Evolutionary conservation across 768 basidiomycete species (phyloP), one percentile per base, ranked within the genome.

Genomic region (Phylloporus arenicola): DNA sequence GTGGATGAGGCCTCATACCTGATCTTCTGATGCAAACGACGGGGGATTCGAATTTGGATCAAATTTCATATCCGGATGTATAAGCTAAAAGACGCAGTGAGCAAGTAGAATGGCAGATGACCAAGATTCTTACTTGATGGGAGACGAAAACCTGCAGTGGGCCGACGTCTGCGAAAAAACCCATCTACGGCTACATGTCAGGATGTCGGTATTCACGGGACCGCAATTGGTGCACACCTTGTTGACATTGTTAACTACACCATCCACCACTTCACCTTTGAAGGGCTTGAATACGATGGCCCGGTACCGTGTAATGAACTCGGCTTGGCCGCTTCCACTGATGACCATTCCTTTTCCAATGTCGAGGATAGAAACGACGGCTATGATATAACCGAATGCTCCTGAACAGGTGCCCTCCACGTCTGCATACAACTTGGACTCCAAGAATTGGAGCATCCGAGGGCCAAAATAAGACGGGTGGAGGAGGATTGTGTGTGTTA

Each of bases 221-320:
- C 4, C 10, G 27, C 12, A 30, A 6, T 49, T 13, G 16, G 43
- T 20, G 12, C 17, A 30, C 58, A 92, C 95, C 80, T 96, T 96
- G 68, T 85, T 94, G 31, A 99, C 96, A 53, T 90, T 93, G 61
- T 86, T 87, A 16, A 99, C 95, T 3, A 93, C 85, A 0, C 92
- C 95, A 66, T 99, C 96, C 16, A 99, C 89, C 4, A 97, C 95
- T 66, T 99, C 95, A 10, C 93, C 94, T 69, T 97, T 96, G 79
- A 98, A 98, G n/a, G 96, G 96, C 70, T 97, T 94, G 80, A 96
- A 97, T 17, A 99, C 95, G 57, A 99, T 92, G 6, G 96, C 96
- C 24, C 88, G 84, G 70, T 98, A 99, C 48, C 87, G 77, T 19
- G 92, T 92, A 56, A 91, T 79, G 68, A 99, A 99, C 71, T 97